A percentile compares a stretch with the other conserved stretches of the same genome.
These are phyloP conservation scores for Dentipellis fragilis DNA, from an alignment of 768 basidiomycete genomes.

Conservation along the genomic window DNA sequence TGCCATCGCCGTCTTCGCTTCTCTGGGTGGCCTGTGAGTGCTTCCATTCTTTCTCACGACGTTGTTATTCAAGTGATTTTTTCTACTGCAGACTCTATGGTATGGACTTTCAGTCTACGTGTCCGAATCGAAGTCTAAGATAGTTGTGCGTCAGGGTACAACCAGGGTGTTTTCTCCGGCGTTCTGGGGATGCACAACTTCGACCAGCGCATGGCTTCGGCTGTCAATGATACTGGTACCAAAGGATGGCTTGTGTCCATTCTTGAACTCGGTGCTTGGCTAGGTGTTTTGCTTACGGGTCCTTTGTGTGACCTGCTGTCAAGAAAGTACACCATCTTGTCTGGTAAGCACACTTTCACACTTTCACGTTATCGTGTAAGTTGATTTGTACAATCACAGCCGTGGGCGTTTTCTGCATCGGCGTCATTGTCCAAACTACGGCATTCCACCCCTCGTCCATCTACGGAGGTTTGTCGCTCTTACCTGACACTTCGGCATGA, in stretches of 20 bases:
- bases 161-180: slow-evolving; percentile 70
- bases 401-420: slow-evolving; percentile 28
- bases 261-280: slow-evolving; percentile 68
- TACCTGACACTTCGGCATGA: slow-evolving; percentile 1
- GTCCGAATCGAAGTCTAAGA: neutral
- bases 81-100: slow-evolving; percentile 46
- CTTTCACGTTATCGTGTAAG: too few species aligned
- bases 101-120: slow-evolving; percentile 17
- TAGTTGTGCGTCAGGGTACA: slow-evolving; percentile 37
- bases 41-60: neutral
- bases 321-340: slow-evolving; percentile 60
- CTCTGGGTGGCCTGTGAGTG: slow-evolving; percentile 64
- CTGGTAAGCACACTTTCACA: slow-evolving; percentile 27
- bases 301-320: slow-evolving; percentile 65
- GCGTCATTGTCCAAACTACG: slow-evolving; percentile 65
- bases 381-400: slow-evolving; percentile 8
- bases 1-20: slow-evolving; percentile 65
- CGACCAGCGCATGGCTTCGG: slow-evolving; percentile 43
- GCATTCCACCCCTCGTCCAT: slow-evolving; percentile 50
- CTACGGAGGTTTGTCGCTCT: slow-evolving; percentile 36
- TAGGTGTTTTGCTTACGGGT: slow-evolving; percentile 65
- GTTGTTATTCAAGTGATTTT: slow-evolving; percentile 2
- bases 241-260: slow-evolving; percentile 72
- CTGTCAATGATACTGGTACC: slow-evolving; percentile 37
- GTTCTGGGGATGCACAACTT: slow-evolving; percentile 54